Evolutionary conservation across 495 filamentous ascomycete species (phyloP).

Genomic region (Lasiosphaeris hirsuta): DNA sequence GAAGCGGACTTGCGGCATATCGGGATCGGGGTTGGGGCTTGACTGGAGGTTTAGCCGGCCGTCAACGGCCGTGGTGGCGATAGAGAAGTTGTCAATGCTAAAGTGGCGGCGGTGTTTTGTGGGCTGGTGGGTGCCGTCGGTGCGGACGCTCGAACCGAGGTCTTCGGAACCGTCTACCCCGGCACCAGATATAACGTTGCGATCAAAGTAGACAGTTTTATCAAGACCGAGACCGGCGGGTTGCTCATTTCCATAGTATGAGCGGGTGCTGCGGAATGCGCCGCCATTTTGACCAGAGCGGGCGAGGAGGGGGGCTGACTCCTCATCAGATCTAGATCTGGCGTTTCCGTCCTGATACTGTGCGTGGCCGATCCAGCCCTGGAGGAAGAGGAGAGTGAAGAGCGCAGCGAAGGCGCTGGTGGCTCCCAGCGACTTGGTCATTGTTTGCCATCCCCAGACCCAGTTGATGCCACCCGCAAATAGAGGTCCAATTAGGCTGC

Average conservation of each 20-base stretch:
- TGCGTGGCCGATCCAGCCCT: slow-evolving; percentile 26
- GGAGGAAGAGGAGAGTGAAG: slow-evolving; percentile 22
- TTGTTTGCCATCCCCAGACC: slow-evolving; percentile 22
- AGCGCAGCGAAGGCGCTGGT: slow-evolving; percentile 17
- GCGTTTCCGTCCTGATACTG: not conserved
- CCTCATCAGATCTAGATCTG: slow-evolving; percentile 15
- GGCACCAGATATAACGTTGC: not conserved
- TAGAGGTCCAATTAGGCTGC: slow-evolving; percentile 26
- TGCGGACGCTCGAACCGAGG: slow-evolving; percentile 5
- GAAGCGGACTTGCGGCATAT: slow-evolving; percentile 23
- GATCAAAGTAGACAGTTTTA: not conserved
- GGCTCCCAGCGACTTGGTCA: slow-evolving; percentile 17
- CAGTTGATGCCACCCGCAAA: slow-evolving; percentile 19
- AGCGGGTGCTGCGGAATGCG: not conserved
- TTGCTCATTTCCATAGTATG: no score
- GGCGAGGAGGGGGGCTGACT: slow-evolving; percentile 24
- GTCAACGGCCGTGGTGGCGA: slow-evolving; percentile 20
- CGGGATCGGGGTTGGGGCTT: not conserved
- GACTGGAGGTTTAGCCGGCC: not conserved
- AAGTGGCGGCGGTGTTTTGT: slow-evolving; percentile 27
- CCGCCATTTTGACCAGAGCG: not conserved
- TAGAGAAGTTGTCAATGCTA: slow-evolving; percentile 29
- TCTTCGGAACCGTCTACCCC: slow-evolving; percentile 1
- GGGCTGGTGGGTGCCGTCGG: slow-evolving; percentile 1
- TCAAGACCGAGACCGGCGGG: not conserved